Evolutionary conservation across 2,329 filamentous ascomycete genomes (phyloP).

Genomic region (Polytolypa hystricis): DNA sequence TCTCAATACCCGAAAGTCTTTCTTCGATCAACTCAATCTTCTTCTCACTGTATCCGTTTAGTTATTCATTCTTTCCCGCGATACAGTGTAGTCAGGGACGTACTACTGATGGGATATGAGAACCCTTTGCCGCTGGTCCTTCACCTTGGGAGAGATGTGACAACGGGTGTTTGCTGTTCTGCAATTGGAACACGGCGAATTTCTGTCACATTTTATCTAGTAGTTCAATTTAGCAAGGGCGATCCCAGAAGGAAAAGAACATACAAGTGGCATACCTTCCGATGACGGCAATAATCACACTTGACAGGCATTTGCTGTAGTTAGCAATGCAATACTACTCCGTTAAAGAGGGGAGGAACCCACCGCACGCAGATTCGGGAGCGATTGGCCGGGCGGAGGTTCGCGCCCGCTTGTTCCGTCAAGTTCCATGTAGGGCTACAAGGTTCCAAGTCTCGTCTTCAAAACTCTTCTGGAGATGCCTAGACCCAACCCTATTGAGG

Average conservation of each 20-base stretch:
- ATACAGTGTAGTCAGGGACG: constrained; percentile 8
- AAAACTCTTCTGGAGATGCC: too few relatives aligned
- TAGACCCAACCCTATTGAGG: too few relatives aligned
- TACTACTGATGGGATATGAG: constrained; percentile 15
- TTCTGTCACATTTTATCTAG: constrained; percentile 15
- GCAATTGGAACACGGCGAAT: constrained; percentile 13
- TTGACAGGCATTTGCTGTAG: too few relatives aligned
- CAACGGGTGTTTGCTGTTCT: constrained; percentile 8
- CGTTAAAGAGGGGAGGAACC: too few relatives aligned
- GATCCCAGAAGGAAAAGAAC: background rate
- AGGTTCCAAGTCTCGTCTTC: too few relatives aligned
- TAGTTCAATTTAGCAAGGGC: constrained; percentile 3
- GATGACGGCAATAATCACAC: constrained; percentile 13
- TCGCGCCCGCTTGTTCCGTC: too few relatives aligned
- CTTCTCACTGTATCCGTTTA: constrained; percentile 31
- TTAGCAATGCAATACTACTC: too few relatives aligned
- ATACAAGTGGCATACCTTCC: constrained; percentile 9
- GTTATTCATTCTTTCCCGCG: background rate
- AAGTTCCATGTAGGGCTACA: too few relatives aligned
- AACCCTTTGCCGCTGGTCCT: constrained; percentile 13
- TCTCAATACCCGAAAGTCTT: constrained; percentile 39
- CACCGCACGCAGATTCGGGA: too few relatives aligned
- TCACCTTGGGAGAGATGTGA: constrained; percentile 11
- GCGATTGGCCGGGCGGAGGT: too few relatives aligned
- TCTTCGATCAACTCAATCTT: constrained; percentile 44